Base-by-base conservation (phyloP, 176 grass and related monocot species). In the Bolboschoenus planiculmis region DNA sequence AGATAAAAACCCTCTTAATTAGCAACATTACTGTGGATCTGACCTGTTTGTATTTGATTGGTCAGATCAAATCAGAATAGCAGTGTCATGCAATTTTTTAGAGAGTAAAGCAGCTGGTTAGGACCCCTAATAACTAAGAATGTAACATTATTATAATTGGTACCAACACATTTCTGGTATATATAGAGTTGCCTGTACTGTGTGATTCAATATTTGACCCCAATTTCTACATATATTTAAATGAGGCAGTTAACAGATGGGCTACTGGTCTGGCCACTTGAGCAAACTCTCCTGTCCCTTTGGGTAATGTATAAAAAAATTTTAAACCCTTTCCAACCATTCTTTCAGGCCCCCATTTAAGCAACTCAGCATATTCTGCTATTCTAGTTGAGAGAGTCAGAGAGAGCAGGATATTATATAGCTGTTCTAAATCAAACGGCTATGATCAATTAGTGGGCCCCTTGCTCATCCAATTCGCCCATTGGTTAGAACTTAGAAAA, bases 241-340 rank as follows among this genome's bases (percentile, higher is more conserved):
- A 76, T 42, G 23, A 44, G 56, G 11, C 79, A 62, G 58, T 37
- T 64, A 82, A 55, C 39, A 63, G 79, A 60, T 82, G 79, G 46
- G 58, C 79, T 64, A 46, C 21, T 50, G 34, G 11, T 16, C 16
- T 48, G 23, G 56, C 21, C 79, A 82, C 36, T 10, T 50, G 23
- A 76, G 43, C 24, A 50, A 76, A 76, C 71, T 50, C 64, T 47
- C 42, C 40, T 0, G 0, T 29, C 10, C 4, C 13, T 44, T 29
- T 43, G 13, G 35, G 34, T 8, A 61, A 43, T 24, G 16, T 62
- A 62, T 63, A 48, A 47, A 82, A 48, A 64, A 18, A 13, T 60
- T 27, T 29, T 10, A 43, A 39, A 40, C 11, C 10, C 71, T 75
- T 75, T 43, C 56, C 79, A 81, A 81, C 79, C 55, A 61, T 81